Evolutionary conservation across 257 asterid species (phyloP).

Genomic region (Marsdenia floribunda): DNA sequence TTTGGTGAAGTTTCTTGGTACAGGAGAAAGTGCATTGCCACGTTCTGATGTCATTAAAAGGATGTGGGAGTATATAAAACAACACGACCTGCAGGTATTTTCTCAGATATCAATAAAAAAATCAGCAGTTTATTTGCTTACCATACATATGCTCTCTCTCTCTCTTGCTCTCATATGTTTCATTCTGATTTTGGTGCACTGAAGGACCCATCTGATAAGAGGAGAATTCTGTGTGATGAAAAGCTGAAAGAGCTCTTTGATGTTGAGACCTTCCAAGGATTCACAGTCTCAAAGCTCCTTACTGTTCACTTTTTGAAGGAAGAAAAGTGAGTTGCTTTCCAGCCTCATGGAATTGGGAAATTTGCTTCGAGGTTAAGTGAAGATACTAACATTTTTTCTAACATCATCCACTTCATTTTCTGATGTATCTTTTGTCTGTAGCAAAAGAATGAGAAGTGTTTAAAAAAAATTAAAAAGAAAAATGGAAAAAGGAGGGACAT

Average conservation of each 20-base stretch:
- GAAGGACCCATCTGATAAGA: conserved; percentile 91
- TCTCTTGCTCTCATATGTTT: not conserved
- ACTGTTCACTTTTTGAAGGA: conserved; percentile 57
- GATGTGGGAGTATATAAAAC: conserved; percentile 89
- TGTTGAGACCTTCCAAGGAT: conserved; percentile 69
- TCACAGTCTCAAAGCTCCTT: conserved; percentile 54
- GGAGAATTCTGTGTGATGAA: conserved; percentile 83
- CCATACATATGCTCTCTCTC: not conserved
- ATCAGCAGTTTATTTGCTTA: not conserved
- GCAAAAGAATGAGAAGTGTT: not conserved
- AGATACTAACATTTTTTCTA: conserved; percentile 15
- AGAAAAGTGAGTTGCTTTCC: conserved; percentile 44
- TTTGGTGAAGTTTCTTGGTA: conserved; percentile 70
- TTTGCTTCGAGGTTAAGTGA: conserved; percentile 28
- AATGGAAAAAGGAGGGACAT: not conserved
- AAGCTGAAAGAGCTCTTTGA: conserved; percentile 84
- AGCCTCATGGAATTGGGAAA: conserved; percentile 21
- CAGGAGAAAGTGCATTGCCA: conserved; percentile 75
- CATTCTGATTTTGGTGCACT: conserved; percentile 13
- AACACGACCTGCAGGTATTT: conserved; percentile 78
- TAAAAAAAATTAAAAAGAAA: not conserved
- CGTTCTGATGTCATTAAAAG: conserved; percentile 73
- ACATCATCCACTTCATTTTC: conserved; percentile 3
- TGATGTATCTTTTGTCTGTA: conserved; percentile 3
- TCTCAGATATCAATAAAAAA: not conserved